Percentiles rank a stretch among this genome's conserved stretches.
These are phyloP conservation scores for Coemansia sp. DNA, from an alignment of 192 early-diverging fungal species.

Conservation along the genomic window DNA sequence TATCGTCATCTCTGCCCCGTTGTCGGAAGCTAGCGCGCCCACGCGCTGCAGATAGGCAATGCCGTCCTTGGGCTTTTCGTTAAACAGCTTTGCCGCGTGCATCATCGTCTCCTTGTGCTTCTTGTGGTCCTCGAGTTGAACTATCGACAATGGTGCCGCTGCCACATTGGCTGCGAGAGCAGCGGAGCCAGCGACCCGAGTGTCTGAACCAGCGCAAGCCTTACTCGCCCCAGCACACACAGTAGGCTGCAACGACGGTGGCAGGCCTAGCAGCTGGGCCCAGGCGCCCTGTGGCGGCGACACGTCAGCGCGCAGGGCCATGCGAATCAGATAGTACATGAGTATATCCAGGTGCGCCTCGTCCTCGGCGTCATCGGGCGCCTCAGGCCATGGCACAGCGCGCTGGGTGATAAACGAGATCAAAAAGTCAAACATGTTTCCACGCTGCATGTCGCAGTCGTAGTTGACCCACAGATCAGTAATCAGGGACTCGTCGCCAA, in stretches of 20 bases:
- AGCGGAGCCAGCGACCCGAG: background rate
- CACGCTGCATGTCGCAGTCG: conserved; percentile 80
- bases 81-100: conserved; percentile 79
- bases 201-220: background rate
- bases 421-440: conserved; percentile 78
- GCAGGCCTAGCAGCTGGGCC: conserved; percentile 33
- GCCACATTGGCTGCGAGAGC: background rate
- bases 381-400: conserved; percentile 38
- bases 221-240: background rate
- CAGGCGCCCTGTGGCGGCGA: conserved; percentile 23
- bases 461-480: conserved; percentile 92
- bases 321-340: conserved; percentile 38
- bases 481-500: conserved; percentile 71
- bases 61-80: conserved; percentile 81
- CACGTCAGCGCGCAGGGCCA: conserved; percentile 39
- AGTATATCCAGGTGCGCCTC: conserved; percentile 47
- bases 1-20: conserved; percentile 25
- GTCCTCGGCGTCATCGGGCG: conserved; percentile 17
- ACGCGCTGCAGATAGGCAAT: conserved; percentile 72
- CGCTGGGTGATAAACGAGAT: conserved; percentile 38
- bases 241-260: background rate
- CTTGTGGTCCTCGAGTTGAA: conserved; percentile 37
- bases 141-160: conserved; percentile 13
- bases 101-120: conserved; percentile 75
- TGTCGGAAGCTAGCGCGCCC: conserved; percentile 23